Conservation (phyloP, 257 asterid genomes). For the Hygrophila difformis region DNA sequence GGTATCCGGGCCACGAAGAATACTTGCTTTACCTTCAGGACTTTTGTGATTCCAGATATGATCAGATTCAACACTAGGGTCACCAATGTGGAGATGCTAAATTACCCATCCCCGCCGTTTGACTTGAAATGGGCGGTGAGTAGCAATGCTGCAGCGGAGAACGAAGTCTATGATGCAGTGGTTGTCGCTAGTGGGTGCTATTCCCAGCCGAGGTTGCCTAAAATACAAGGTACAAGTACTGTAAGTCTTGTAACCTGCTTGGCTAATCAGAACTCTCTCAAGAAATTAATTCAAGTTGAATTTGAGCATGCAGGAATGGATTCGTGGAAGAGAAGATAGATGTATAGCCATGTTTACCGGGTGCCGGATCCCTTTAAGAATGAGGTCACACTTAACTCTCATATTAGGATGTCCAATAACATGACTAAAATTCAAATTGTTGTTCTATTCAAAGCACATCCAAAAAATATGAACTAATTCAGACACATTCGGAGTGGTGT, state of each 20-base stretch:
- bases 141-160: slow-evolving; percentile 34
- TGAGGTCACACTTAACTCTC: slow-evolving; percentile 47
- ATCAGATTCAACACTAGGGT: slow-evolving; percentile 64
- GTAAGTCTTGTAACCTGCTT: no score
- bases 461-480: no score
- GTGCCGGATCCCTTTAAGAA: slow-evolving; percentile 67
- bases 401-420: no score
- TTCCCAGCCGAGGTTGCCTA: slow-evolving; percentile 66
- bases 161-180: slow-evolving; percentile 67
- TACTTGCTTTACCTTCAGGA: slow-evolving; percentile 51
- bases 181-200: slow-evolving; percentile 89
- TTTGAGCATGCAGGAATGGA: slow-evolving; percentile 73
- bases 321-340: slow-evolving; percentile 65
- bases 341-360: slow-evolving; percentile 77
- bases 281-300: no score
- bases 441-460: no score
- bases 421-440: no score
- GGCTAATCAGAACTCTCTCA: no score
- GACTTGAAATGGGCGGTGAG: slow-evolving; percentile 68
- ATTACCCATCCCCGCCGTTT: slow-evolving; percentile 19
- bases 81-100: slow-evolving; percentile 57
- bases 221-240: slow-evolving; percentile 39
- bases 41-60: slow-evolving; percentile 72
- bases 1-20: slow-evolving; percentile 74
- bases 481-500: no score